A percentile compares a stretch with the other conserved stretches of the same genome.
Evolutionary conservation across 129 eudicot species (phyloP).

Genomic region (Mikania micrantha): DNA sequence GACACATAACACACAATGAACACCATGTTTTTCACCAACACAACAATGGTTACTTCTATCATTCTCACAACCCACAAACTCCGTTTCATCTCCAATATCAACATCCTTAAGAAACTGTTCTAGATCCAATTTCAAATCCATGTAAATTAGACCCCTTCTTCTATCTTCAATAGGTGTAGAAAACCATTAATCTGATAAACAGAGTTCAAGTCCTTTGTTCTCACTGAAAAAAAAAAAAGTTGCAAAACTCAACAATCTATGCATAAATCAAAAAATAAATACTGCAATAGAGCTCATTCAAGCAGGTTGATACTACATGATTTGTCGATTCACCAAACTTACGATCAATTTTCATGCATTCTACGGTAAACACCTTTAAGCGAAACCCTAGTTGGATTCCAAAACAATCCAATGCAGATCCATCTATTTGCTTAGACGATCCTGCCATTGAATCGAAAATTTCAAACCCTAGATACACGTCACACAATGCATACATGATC

Average conservation of each 20-base stretch:
- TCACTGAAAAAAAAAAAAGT: background rate
- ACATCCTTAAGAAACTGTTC: conserved; percentile 6
- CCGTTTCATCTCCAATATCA: conserved; percentile 7
- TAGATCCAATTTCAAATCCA: conserved; percentile 22
- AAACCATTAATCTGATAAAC: background rate
- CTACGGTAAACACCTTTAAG: conserved; percentile 1
- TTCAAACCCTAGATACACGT: conserved; percentile 12
- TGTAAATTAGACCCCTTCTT: background rate
- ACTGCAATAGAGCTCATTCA: background rate
- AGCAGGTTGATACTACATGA: background rate
- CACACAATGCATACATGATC: conserved; percentile 9
- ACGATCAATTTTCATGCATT: background rate
- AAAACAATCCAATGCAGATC: conserved; percentile 9
- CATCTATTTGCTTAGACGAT: conserved; percentile 8
- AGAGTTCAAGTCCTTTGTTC: background rate
- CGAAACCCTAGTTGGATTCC: conserved; percentile 14
- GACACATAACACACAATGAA: conserved; percentile 6
- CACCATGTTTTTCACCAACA: conserved; percentile 21
- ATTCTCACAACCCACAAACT: conserved; percentile 11
- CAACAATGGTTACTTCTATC: conserved; percentile 8
- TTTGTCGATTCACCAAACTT: background rate
- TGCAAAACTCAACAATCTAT: background rate
- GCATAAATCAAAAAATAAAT: conserved; percentile 1
- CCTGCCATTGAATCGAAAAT: conserved; percentile 22
- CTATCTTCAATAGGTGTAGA: background rate